Evolutionary conservation across 1,284 basidiomycete species (phyloP), one percentile per base, ranked within the genome.

Genomic region (Trichosporon faecale): DNA sequence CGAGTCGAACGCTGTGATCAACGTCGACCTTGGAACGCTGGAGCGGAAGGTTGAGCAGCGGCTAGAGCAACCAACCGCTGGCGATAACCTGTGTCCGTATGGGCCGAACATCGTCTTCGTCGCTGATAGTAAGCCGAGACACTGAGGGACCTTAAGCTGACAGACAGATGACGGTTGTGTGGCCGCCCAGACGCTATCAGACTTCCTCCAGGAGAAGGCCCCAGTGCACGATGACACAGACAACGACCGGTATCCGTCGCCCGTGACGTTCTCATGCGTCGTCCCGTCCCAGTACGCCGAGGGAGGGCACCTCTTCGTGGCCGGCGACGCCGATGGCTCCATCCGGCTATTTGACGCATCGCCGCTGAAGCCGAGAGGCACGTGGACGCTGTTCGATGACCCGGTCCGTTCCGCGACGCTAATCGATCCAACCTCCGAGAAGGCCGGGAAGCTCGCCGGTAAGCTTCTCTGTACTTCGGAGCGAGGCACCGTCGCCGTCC

Each of bases 401-500:
- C 85, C 86, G 0, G 80, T 82, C 0, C 63, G 70, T 11, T 68
- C 69, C 0, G 68, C 77, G 2, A 70, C 75, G 2, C 61, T 77
- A 4, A 69, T 83, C 21, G 70, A 76, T 31, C 57, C 57, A 7
- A 21, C n/a, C 27, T 73, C 71, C 66, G 66, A 71, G 0, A 69
- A 74, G 29, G 86, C 85, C 0, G 89, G 89, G 0, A 86, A 88
- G 5, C 78, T 95, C 35, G 86, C 86, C 64, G 92, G 89, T 2
- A 92, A 90, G 78, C 85, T 89, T 1, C 81, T 96, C 16, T 93
- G 91, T 77, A 82, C 93, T 2, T 89, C 93, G 0, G 79, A 85
- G 40, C 93, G 94, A 74, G 94, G 95, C 0, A 93, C 93, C 0
- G 88, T 94, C 63, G 93, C 89, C 0, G 86, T 94, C 7, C 86